Conservation (phyloP, 2,329 filamentous ascomycete species). For the Penicillium sp. region DNA sequence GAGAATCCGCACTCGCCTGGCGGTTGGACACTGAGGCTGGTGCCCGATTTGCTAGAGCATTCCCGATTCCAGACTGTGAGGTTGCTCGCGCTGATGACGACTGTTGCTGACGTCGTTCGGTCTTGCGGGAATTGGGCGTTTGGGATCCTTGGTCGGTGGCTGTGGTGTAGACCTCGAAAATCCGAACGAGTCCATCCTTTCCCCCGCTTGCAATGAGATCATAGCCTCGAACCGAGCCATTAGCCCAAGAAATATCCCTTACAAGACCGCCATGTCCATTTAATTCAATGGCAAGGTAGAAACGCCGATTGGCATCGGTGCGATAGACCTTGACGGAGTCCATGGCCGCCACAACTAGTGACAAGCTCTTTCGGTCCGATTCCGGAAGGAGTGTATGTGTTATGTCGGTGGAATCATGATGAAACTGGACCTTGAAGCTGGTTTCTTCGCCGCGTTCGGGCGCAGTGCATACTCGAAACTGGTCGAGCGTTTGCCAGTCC, state of each 20-base stretch:
- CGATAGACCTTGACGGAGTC: slow-evolving; percentile 78
- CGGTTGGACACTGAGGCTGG: slow-evolving; percentile 33
- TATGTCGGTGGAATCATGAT: slow-evolving; percentile 72
- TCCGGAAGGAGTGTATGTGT: slow-evolving; percentile 76
- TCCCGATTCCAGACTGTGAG: slow-evolving; percentile 43
- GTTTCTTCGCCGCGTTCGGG: slow-evolving; percentile 80
- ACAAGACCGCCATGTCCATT: slow-evolving; percentile 72
- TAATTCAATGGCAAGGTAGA: slow-evolving; percentile 80
- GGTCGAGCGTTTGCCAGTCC: slow-evolving; percentile 72
- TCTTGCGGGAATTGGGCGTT: slow-evolving; percentile 26
- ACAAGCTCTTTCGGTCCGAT: slow-evolving; percentile 74
- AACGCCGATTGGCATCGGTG: slow-evolving; percentile 69
- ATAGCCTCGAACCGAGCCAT: slow-evolving; percentile 83
- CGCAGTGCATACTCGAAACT: slow-evolving; percentile 67
- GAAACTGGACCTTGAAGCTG: slow-evolving; percentile 80
- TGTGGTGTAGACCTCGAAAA: slow-evolving; percentile 65
- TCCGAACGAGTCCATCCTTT: slow-evolving; percentile 83
- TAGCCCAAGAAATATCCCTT: slow-evolving; percentile 86
- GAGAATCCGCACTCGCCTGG: slow-evolving; percentile 34
- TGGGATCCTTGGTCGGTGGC: slow-evolving; percentile 29
- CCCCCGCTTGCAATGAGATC: slow-evolving; percentile 89
- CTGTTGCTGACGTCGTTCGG: slow-evolving; percentile 25
- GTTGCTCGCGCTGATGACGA: slow-evolving; percentile 33
- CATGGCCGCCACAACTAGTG: slow-evolving; percentile 83
- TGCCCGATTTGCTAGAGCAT: slow-evolving; percentile 39